Percentiles rank a stretch among this genome's conserved stretches.
phyloP scores from a whole-genome alignment of 768 basidiomycete genomes.

The Phanerochaete carnosa region DNA sequence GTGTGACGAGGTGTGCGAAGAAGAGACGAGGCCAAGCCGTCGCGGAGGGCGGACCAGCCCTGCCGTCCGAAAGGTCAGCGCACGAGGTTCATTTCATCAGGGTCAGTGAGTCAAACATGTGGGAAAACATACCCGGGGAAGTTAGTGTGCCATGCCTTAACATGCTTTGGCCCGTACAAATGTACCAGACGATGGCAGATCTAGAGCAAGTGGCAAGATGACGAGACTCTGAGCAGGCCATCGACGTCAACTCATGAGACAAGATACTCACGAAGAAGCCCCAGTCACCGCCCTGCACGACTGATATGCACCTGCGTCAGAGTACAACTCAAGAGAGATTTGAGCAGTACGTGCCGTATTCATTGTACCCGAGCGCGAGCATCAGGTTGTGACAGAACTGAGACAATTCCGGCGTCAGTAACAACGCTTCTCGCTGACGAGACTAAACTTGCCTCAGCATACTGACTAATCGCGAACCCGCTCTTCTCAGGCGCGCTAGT shows the following conservation, averaged over 20 bases:
- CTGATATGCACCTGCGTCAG: neutral
- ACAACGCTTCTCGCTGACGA: neutral
- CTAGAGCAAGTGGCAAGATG: neutral
- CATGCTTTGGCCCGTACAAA: slow-evolving; percentile 15
- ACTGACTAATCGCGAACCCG: slow-evolving; percentile 49
- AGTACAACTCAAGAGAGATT: neutral
- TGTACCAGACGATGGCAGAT: slow-evolving; percentile 10
- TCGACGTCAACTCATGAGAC: too few relatives aligned
- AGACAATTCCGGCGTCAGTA: neutral
- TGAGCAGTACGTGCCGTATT: slow-evolving; percentile 19
- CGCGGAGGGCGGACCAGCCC: neutral
- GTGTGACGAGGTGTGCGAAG: neutral
- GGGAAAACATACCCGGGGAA: neutral
- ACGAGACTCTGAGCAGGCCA: neutral
- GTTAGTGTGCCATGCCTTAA: slow-evolving; percentile 22
- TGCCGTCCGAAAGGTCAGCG: neutral
- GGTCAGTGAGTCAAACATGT: neutral
- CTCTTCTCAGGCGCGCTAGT: slow-evolving; percentile 52
- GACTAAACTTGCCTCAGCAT: slow-evolving; percentile 43
- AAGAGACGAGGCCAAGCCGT: neutral
- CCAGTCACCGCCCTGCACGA: slow-evolving; percentile 33
- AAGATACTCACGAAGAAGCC: slow-evolving; percentile 30
- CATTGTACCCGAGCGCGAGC: slow-evolving; percentile 21
- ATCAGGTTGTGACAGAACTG: slow-evolving; percentile 19
- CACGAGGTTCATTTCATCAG: too few relatives aligned